phyloP scores from a whole-genome alignment of 345 rosid species.

The Pistacia atlantica region DNA sequence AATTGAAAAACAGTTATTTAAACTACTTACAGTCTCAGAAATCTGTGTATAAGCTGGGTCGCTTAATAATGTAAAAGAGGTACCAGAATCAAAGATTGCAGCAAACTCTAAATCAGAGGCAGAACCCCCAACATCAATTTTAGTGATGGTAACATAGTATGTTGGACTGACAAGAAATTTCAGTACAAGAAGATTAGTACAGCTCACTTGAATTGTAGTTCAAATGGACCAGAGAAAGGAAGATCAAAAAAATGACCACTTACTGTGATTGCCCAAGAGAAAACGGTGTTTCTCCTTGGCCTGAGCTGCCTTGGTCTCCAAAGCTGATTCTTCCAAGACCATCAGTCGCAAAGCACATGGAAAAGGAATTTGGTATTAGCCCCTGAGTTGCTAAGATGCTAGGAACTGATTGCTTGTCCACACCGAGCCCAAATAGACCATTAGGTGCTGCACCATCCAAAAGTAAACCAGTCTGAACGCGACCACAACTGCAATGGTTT shows the following conservation, averaged over 20 bases:
- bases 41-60: conserved; percentile 69
- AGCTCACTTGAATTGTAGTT: background rate
- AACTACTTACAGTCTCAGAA: conserved; percentile 62
- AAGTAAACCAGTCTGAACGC: conserved; percentile 81
- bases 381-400: conserved; percentile 80
- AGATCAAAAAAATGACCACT: conserved; percentile 33
- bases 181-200: conserved; percentile 15
- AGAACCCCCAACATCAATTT: conserved; percentile 60
- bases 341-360: conserved; percentile 84
- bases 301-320: conserved; percentile 84
- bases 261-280: conserved; percentile 60
- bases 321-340: conserved; percentile 86
- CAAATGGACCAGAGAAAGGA: background rate
- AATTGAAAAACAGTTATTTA: background rate
- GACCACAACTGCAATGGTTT: conserved; percentile 74
- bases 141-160: conserved; percentile 75
- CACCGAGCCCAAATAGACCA: conserved; percentile 96
- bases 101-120: conserved; percentile 50
- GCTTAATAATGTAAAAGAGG: conserved; percentile 87
- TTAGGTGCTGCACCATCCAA: conserved; percentile 88
- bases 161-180: conserved; percentile 58
- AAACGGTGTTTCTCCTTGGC: conserved; percentile 88
- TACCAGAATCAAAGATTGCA: conserved; percentile 93
- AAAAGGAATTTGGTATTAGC: conserved; percentile 72
- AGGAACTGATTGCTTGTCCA: conserved; percentile 78